Evolutionary conservation across 805 yeast species (phyloP).

Genomic region (Candida saitoana): DNA sequence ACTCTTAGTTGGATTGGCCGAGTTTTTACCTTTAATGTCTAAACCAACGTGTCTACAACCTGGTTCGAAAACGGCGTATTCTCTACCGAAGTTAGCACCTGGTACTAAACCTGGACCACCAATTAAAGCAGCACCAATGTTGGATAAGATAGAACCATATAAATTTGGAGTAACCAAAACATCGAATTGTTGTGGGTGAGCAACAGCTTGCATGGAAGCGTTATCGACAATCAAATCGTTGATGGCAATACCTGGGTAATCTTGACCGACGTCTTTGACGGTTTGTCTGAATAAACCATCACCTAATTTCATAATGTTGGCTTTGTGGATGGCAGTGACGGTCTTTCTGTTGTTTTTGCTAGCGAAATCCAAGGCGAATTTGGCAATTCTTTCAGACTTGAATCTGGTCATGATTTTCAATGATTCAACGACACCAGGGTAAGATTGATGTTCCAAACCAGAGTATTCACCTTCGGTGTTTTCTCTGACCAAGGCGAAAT

Average conservation of each 20-base stretch:
- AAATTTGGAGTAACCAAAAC: conserved; percentile 96
- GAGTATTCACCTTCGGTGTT: conserved; percentile 99
- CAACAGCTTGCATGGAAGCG: conserved; percentile 99
- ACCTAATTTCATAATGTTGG: conserved; percentile 97
- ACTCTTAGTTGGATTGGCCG: conserved; percentile 98
- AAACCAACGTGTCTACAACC: conserved; percentile 99
- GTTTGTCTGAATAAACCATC: conserved; percentile 97
- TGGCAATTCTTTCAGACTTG: conserved; percentile 95
- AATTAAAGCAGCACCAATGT: conserved; percentile 94
- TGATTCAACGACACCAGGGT: conserved; percentile 97
- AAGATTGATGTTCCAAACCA: conserved; percentile 95
- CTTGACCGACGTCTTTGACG: conserved; percentile 77
- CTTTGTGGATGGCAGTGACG: conserved; percentile 97
- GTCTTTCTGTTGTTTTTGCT: conserved; percentile 83
- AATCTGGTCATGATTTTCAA: conserved; percentile 89
- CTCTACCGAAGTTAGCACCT: conserved; percentile 97
- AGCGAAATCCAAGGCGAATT: conserved; percentile 96
- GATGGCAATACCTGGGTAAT: conserved; percentile 77
- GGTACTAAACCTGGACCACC: conserved; percentile 99
- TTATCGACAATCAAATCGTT: conserved; percentile 96
- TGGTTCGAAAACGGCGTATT: conserved; percentile 96
- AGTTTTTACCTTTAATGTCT: conserved; percentile 89
- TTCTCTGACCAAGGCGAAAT: conserved; percentile 93
- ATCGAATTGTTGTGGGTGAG: conserved; percentile 96
- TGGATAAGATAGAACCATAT: conserved; percentile 95